A percentile compares a stretch with the other conserved stretches of the same genome.
Conservation (phyloP, 306 rosid genomes). For the Vigna radiata region DNA sequence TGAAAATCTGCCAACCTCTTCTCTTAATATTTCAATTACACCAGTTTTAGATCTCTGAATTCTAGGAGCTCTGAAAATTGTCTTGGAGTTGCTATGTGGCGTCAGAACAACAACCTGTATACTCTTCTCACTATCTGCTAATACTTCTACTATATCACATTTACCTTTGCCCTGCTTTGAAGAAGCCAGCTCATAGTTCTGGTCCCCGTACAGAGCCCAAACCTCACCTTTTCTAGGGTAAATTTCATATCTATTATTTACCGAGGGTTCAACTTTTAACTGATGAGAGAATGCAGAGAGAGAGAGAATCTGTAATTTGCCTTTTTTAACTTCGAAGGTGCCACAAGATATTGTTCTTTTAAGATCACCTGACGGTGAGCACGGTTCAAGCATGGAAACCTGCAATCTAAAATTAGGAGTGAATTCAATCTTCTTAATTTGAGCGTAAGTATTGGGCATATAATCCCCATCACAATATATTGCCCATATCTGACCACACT, state of each 20-base stretch:
- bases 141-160: slow-evolving; percentile 67
- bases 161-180: slow-evolving; percentile 45
- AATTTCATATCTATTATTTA: slow-evolving; percentile 49
- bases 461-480: slow-evolving; percentile 54
- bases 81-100: slow-evolving; percentile 38
- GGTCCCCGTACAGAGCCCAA: slow-evolving; percentile 67
- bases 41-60: slow-evolving; percentile 62
- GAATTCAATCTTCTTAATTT: slow-evolving; percentile 55
- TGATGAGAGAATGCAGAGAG: slow-evolving; percentile 59
- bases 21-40: slow-evolving; percentile 46
- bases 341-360: slow-evolving; percentile 59
- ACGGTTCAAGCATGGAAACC: slow-evolving; percentile 60
- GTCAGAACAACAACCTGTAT: slow-evolving; percentile 52
- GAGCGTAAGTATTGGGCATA: slow-evolving; percentile 58
- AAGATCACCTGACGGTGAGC: slow-evolving; percentile 32
- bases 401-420: slow-evolving; percentile 53
- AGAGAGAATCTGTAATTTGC: slow-evolving; percentile 38
- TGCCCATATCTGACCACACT: slow-evolving; percentile 74
- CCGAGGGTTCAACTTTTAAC: slow-evolving; percentile 38
- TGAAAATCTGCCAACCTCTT: slow-evolving; percentile 58
- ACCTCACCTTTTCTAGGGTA: slow-evolving; percentile 72
- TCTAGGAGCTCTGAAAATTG: slow-evolving; percentile 62
- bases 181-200: slow-evolving; percentile 41
- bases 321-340: slow-evolving; percentile 45
- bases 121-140: slow-evolving; percentile 49